Base-by-base conservation (phyloP, 306 rosid species). In the Cucurbita moschata region DNA sequence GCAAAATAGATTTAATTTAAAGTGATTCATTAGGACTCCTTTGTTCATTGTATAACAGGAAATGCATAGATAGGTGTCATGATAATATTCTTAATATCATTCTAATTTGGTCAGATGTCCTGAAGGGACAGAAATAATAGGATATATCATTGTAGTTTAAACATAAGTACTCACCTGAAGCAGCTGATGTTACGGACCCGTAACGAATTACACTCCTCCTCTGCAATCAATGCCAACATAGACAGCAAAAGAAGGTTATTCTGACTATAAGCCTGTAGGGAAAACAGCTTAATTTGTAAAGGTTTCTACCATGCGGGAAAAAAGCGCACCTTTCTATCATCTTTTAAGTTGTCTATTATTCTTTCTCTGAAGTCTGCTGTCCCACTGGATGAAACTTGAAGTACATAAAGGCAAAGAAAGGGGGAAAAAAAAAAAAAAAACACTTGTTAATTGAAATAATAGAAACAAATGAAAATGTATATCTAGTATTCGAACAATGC, bases 281-380 rank as follows among this genome's bases (percentile, higher is more conserved):
- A 74, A 61, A 40, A 51, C 47, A 37, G 50, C 69, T 62, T 57
- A 58, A 44, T 56, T 39, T 66, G 23, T 10, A 19, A 73, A 16
- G 59, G 16, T 13, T 57, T 46, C 30, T 51, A 46, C 21, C 46
- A 55, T 77, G 72, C 60, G 56, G 69, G 77, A 69, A 49, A 39
- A 76, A 42, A 37, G 46, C 61, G 49, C 83, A 93, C 98, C 98
- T 93, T 88, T 44, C 72, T 76, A 64, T 87, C 97, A 37, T 88
- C 97, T 83, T 93, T 93, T 78, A 87, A 75, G 77, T 85, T 90
- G 61, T 86, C 97, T 75, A 93, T 88, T 52, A 90, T 90, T 65
- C 86, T 86, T 71, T 87, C 98, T 87, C 97, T 86, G 65, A 93
- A 68, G 81, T 91, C 98, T 93, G 85, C 82, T 85, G 76, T 78